Conservation (phyloP, 495 filamentous ascomycete genomes). For the Penicillium crystallinum region DNA sequence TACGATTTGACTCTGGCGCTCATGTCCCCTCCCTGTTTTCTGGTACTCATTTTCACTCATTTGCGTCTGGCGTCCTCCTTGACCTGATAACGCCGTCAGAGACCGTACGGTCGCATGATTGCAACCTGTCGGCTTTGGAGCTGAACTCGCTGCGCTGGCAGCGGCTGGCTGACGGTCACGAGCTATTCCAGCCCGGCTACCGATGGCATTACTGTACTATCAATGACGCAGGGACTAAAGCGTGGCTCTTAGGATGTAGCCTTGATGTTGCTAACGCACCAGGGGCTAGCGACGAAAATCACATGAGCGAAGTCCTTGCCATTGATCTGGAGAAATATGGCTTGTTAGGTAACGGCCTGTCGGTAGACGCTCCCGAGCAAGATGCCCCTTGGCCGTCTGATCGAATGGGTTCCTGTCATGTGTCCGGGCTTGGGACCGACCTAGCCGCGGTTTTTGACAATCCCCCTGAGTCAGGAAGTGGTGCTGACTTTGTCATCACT, state of each 20-base stretch:
- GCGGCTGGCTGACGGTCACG: conserved; percentile 84
- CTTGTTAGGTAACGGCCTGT: conserved; percentile 72
- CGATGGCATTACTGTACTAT: conserved; percentile 97
- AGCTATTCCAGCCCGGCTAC: conserved; percentile 82
- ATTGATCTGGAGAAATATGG: conserved; percentile 85
- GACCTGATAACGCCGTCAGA: conserved; percentile 92
- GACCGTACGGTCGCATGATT: conserved; percentile 77
- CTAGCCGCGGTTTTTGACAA: conserved; percentile 81
- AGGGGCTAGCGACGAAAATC: conserved; percentile 67
- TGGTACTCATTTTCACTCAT: conserved; percentile 90
- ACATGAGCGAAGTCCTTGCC: conserved; percentile 86
- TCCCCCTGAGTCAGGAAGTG: conserved; percentile 69
- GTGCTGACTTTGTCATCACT: conserved; percentile 80
- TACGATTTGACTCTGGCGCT: conserved; percentile 83
- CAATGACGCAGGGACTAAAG: conserved; percentile 88
- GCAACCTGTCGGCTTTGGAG: conserved; percentile 82
- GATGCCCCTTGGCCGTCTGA: conserved; percentile 50
- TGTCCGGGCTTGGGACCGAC: conserved; percentile 71
- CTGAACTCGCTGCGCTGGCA: conserved; percentile 85
- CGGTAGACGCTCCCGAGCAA: conserved; percentile 53
- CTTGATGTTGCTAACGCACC: conserved; percentile 54
- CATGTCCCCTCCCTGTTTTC: conserved; percentile 83
- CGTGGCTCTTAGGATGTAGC: conserved; percentile 90
- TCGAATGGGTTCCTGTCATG: conserved; percentile 37
- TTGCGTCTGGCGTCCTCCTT: conserved; percentile 84